Conservation (phyloP, 2,329 filamentous ascomycete genomes). For the Biscogniauxia mediterranea region DNA sequence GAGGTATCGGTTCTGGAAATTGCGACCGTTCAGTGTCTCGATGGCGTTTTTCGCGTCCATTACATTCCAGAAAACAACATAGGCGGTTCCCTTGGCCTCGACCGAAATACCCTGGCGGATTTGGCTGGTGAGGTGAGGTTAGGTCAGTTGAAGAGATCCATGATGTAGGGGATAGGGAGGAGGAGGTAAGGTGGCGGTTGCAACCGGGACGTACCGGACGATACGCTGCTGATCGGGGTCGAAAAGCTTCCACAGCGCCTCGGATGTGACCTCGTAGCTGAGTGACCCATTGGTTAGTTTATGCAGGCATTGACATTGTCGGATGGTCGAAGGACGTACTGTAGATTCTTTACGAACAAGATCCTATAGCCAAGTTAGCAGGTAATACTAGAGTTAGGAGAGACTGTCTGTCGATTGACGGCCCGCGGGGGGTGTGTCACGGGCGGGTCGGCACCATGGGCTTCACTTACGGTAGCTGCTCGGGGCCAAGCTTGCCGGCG, state of each 20-base stretch:
- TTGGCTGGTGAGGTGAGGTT: conserved; percentile 59
- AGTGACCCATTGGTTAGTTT: conserved; percentile 15
- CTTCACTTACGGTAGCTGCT: conserved; percentile 87
- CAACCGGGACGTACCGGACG: conserved; percentile 28
- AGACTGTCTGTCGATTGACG: conserved; percentile 17
- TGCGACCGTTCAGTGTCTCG: conserved; percentile 99
- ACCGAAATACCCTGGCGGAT: conserved; percentile 96
- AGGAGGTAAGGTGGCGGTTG: neutral
- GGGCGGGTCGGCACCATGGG: conserved; percentile 22
- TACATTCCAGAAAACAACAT: conserved; percentile 99
- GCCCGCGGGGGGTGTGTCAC: conserved; percentile 17
- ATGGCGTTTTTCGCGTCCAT: conserved; percentile 98
- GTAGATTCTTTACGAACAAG: conserved; percentile 99
- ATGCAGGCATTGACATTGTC: conserved; percentile 3
- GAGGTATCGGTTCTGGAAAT: conserved; percentile 99
- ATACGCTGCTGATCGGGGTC: conserved; percentile 39
- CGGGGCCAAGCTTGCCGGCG: conserved; percentile 94
- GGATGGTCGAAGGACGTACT: conserved; percentile 52
- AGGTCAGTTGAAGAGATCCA: conserved; percentile 36
- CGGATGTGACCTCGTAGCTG: conserved; percentile 97
- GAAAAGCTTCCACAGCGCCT: conserved; percentile 98
- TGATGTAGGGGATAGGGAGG: neutral
- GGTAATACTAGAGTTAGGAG: conserved; percentile 16
- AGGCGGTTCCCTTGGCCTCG: conserved; percentile 97
- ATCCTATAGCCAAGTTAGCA: conserved; percentile 62